These are phyloP conservation scores for Poterioochromonas sp. DNA, from an alignment of 352 stramenopile species.

Conservation along the genomic window DNA sequence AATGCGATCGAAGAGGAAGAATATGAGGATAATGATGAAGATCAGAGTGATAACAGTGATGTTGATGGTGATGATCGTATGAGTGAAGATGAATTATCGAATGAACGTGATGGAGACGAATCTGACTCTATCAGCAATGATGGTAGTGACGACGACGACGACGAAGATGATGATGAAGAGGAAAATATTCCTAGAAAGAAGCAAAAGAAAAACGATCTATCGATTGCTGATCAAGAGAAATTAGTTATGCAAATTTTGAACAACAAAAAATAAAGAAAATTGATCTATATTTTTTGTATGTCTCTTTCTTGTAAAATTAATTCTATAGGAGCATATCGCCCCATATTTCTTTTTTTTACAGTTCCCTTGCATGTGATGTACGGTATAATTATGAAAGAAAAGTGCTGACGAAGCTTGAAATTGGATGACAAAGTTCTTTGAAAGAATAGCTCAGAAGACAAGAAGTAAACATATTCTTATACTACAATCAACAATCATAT, in stretches of 20 bases:
- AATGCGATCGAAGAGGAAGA: constrained; percentile 8
- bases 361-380: no score
- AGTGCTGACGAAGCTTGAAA: no score
- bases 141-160: background rate
- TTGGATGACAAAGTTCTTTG: no score
- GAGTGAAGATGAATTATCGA: background rate
- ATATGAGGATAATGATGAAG: constrained; percentile 35
- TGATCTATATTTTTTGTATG: no score
- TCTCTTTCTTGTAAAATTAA: no score
- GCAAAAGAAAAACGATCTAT: background rate
- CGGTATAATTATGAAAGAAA: no score
- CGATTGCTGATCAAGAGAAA: background rate
- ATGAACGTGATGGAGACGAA: background rate
- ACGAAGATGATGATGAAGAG: background rate
- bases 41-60: constrained; percentile 46
- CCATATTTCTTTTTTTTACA: background rate
- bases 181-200: background rate
- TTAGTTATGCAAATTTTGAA: background rate
- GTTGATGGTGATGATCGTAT: constrained; percentile 19
- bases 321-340: background rate
- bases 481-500: no score
- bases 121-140: background rate
- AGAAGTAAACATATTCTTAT: no score
- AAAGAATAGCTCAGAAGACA: no score
- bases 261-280: background rate